Evolutionary conservation across 371 early-diverging fungal genomes (phyloP).

Genomic region (Mucor mucedo): DNA sequence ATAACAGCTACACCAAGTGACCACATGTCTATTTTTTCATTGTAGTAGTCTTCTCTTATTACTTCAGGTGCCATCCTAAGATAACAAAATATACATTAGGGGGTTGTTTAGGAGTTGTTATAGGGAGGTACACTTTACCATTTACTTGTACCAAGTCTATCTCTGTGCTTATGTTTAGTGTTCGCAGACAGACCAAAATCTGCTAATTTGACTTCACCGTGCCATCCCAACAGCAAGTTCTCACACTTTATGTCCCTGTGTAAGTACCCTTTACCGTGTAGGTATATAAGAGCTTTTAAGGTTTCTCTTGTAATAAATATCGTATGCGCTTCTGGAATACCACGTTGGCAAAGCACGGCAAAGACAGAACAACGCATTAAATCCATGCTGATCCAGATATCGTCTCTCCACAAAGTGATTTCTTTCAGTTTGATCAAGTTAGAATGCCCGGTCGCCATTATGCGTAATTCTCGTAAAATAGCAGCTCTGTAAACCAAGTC

Average conservation of each 20-base stretch:
- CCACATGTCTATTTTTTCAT: constrained; percentile 95
- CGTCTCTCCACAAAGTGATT: constrained; percentile 45
- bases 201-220: constrained; percentile 92
- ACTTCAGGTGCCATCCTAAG: constrained; percentile 91
- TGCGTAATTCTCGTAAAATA: constrained; percentile 47
- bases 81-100: background rate
- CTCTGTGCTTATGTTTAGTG: constrained; percentile 52
- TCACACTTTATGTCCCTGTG: constrained; percentile 98
- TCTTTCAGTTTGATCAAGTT: constrained; percentile 45
- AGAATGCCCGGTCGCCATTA: constrained; percentile 48
- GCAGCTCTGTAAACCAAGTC: constrained; percentile 53
- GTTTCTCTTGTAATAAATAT: constrained; percentile 46
- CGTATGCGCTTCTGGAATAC: constrained; percentile 50
- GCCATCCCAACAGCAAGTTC: constrained; percentile 91
- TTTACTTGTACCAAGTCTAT: constrained; percentile 97
- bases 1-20: constrained; percentile 89
- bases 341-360: constrained; percentile 52
- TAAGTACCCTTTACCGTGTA: constrained; percentile 93
- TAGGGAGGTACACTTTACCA: constrained; percentile 41
- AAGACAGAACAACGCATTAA: constrained; percentile 56
- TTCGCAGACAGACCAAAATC: constrained; percentile 50
- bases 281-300: constrained; percentile 80
- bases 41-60: constrained; percentile 87
- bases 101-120: constrained; percentile 7
- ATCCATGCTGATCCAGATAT: constrained; percentile 58